Evolutionary conservation across 768 basidiomycete species (phyloP), one percentile per base, ranked within the genome.

Genomic region (Lactarius indigo): DNA sequence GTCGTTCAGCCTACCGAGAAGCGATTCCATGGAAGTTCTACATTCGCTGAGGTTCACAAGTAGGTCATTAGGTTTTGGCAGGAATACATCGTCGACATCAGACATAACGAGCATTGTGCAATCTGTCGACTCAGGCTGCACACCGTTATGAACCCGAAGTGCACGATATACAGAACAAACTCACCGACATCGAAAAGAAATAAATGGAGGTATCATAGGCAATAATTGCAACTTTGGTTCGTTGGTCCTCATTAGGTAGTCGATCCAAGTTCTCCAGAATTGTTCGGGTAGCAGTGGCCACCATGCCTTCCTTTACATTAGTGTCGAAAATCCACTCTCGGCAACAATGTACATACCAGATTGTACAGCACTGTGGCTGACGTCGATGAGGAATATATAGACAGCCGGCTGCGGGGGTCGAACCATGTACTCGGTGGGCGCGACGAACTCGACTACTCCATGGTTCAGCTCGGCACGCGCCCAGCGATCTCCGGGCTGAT

Each of bases 391-490:
- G 83, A 98, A 97, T 64, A 96, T 85, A 77, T 96, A 98, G 61
- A 97, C 94, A 20, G 96, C 94, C 6, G 97, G 94, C 76, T 98
- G 97, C 61, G 97, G 97, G 6, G 97, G 90, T 70, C 97, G 91
- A 74, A 96, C 96, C 97, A 98, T 98, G 78, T 99, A 99, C 79
- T 99, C 97, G 0, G 95, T 96, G 7, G 97, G 96, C 1, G 97
- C 97, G 61, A 99, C 92, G 74, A 88, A 99, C 76, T 99, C 97
- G 59, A 99, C 93, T n/a, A 89, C 91, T 41, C 89, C 86, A 75
- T 92, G 87, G 73, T 97, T 98, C 61, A 99, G 83, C 79, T 99
- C 97, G 1, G 92, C 87, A 68, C 97, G 88, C 31, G 85, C 80
- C 96, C 97, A 99, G 63, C 97, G 81, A 78, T 99, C 97, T 15